Evolutionary conservation across 73 alveolate genomes (phyloP).

Genomic region (Durusdinium trenchii): DNA sequence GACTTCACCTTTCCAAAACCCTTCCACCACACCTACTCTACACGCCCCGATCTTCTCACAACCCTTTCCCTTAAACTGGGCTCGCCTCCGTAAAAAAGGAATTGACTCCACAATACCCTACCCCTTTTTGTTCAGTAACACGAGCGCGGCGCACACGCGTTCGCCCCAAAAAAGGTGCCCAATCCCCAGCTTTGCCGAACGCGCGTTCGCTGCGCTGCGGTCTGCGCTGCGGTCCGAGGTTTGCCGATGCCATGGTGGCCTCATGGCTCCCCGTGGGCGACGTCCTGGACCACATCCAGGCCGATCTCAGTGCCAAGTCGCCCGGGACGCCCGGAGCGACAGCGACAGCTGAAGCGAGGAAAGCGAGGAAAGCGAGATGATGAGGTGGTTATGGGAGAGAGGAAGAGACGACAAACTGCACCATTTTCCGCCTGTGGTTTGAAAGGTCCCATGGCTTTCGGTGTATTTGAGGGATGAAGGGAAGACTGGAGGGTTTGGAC

Average conservation of each 20-base stretch:
- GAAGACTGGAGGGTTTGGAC: neutral
- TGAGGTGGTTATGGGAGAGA: neutral
- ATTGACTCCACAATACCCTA: neutral
- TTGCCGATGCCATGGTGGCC: constrained; percentile 46
- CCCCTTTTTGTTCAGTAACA: neutral
- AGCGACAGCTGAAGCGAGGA: neutral
- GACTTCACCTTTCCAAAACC: too few species aligned
- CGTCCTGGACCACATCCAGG: constrained; percentile 43
- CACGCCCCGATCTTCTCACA: too few species aligned
- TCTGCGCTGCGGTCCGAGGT: neutral
- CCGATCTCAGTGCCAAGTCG: neutral
- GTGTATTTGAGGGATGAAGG: neutral
- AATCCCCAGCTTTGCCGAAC: neutral
- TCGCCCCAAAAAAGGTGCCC: neutral
- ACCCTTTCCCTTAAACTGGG: neutral
- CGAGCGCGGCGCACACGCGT: neutral
- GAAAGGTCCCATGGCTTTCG: neutral
- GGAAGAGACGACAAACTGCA: neutral
- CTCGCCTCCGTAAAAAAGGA: neutral
- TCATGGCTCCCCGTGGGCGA: constrained; percentile 56
- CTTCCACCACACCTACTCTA: too few species aligned
- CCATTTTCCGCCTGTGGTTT: too few species aligned
- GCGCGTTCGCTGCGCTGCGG: neutral
- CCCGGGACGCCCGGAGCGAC: neutral
- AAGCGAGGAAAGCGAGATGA: neutral